Percentiles rank a stretch among this genome's conserved stretches.
These are phyloP conservation scores for Phoma sp. DNA, from an alignment of 2,329 filamentous ascomycete species.

Conservation along the genomic window DNA sequence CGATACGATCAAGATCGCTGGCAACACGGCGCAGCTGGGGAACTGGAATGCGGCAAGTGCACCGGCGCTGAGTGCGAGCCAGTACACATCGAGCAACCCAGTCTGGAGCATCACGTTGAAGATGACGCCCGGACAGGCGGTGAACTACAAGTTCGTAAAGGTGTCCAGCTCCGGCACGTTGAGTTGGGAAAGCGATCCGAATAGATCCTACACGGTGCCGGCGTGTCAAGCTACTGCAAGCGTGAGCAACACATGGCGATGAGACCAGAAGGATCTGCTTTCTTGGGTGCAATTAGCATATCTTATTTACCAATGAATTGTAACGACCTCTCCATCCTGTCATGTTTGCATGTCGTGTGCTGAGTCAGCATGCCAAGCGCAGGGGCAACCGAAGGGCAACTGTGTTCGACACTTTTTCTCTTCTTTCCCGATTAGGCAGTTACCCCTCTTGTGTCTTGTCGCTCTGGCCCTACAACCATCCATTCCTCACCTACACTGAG, in stretches of 20 bases:
- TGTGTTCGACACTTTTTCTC: slow-evolving; percentile 1
- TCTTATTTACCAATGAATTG: too few species aligned
- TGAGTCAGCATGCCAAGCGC: background rate
- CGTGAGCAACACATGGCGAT: slow-evolving; percentile 34
- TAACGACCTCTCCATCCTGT: too few species aligned
- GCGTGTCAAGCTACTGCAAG: slow-evolving; percentile 32
- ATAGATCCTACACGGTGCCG: slow-evolving; percentile 50
- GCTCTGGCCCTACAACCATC: background rate
- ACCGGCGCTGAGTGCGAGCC: slow-evolving; percentile 49
- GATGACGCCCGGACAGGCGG: slow-evolving; percentile 48
- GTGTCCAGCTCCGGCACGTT: slow-evolving; percentile 53
- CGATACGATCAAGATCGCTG: slow-evolving; percentile 56
- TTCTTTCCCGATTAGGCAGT: background rate
- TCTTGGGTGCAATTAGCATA: too few species aligned
- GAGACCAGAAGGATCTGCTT: background rate
- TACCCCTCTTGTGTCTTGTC: background rate
- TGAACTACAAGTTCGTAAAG: slow-evolving; percentile 56
- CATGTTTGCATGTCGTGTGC: background rate
- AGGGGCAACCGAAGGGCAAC: slow-evolving; percentile 13
- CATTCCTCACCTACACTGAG: background rate
- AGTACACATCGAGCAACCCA: slow-evolving; percentile 54
- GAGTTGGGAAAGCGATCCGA: slow-evolving; percentile 55
- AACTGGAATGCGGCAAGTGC: slow-evolving; percentile 51
- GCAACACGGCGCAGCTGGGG: slow-evolving; percentile 53
- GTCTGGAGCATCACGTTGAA: slow-evolving; percentile 55